Percentiles rank a stretch among this genome's conserved stretches.
These are phyloP conservation scores for Ceriops decandra DNA, from an alignment of 345 rosid genomes.

Conservation along the genomic window DNA sequence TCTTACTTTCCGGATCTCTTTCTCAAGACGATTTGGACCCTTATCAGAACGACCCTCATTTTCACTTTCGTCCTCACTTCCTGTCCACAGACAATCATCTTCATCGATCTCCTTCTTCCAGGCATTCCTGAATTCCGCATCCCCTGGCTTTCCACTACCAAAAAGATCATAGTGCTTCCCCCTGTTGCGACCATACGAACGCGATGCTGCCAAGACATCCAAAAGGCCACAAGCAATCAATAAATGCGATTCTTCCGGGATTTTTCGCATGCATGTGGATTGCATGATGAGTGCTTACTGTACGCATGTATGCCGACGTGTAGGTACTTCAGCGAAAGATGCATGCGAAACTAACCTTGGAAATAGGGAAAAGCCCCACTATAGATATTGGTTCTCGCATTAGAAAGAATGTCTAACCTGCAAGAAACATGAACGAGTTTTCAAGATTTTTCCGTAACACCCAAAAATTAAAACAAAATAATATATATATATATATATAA, in stretches of 20 bases:
- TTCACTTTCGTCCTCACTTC: slow-evolving; percentile 70
- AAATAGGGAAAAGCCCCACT: slow-evolving; percentile 16
- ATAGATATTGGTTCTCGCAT: not conserved
- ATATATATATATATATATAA: not conserved
- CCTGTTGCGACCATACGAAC: slow-evolving; percentile 54
- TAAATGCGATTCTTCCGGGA: slow-evolving; percentile 5
- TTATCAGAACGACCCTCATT: slow-evolving; percentile 22
- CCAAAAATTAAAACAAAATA: not conserved
- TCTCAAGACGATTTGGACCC: slow-evolving; percentile 31
- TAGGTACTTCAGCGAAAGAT: not conserved
- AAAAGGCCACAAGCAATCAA: not conserved
- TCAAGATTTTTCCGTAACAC: not conserved
- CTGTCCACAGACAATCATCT: slow-evolving; percentile 68
- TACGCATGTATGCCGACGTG: too few relatives aligned
- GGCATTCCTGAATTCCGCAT: slow-evolving; percentile 54
- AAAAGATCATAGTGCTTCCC: slow-evolving; percentile 66
- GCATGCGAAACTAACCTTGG: slow-evolving; percentile 20
- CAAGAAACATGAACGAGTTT: not conserved
- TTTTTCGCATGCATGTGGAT: slow-evolving; percentile 19
- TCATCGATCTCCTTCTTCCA: slow-evolving; percentile 72
- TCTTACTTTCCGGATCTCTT: slow-evolving; percentile 62
- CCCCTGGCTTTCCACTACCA: slow-evolving; percentile 56
- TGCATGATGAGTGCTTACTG: not conserved
- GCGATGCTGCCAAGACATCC: slow-evolving; percentile 38
- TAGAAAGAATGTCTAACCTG: slow-evolving; percentile 16